phyloP scores from a whole-genome alignment of 1,284 basidiomycete genomes.

The Malassezia furfur region DNA sequence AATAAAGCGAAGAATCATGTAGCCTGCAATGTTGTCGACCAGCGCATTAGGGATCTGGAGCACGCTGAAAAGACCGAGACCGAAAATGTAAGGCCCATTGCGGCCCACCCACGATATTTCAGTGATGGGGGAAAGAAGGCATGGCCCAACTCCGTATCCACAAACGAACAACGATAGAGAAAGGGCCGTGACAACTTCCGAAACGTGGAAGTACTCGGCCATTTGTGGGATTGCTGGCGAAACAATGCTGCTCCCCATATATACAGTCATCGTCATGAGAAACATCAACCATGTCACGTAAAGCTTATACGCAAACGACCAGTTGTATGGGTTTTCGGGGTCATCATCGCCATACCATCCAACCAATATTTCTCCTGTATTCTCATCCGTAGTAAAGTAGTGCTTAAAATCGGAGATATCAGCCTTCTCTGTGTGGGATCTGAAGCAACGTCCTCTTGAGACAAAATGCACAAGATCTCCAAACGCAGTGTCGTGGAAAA shows the following conservation, averaged over 20 bases:
- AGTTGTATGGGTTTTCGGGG: constrained; percentile 46
- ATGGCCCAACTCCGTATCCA: constrained; percentile 25
- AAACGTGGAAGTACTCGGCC: constrained; percentile 31
- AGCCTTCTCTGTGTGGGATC: not conserved
- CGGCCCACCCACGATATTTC: constrained; percentile 40
- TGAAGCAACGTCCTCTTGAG: not conserved
- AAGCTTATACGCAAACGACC: constrained; percentile 32
- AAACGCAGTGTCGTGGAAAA: not conserved
- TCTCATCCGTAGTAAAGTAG: not conserved
- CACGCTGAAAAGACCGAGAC: constrained; percentile 15
- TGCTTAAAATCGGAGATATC: no score
- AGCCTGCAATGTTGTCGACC: constrained; percentile 9
- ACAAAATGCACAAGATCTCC: not conserved
- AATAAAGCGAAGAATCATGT: constrained; percentile 40
- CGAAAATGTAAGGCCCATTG: constrained; percentile 20
- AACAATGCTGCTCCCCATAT: constrained; percentile 7
- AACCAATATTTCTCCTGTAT: constrained; percentile 45
- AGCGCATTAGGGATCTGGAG: constrained; percentile 19
- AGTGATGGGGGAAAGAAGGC: constrained; percentile 43
- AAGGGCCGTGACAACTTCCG: constrained; percentile 20
- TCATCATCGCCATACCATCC: constrained; percentile 46
- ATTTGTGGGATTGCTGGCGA: constrained; percentile 53
- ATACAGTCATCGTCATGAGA: constrained; percentile 53
- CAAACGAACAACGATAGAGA: constrained; percentile 30
- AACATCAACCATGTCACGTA: constrained; percentile 41